Evolutionary conservation across 192 early-diverging fungal genomes (phyloP).

Genomic region (Coemansia biformis): DNA sequence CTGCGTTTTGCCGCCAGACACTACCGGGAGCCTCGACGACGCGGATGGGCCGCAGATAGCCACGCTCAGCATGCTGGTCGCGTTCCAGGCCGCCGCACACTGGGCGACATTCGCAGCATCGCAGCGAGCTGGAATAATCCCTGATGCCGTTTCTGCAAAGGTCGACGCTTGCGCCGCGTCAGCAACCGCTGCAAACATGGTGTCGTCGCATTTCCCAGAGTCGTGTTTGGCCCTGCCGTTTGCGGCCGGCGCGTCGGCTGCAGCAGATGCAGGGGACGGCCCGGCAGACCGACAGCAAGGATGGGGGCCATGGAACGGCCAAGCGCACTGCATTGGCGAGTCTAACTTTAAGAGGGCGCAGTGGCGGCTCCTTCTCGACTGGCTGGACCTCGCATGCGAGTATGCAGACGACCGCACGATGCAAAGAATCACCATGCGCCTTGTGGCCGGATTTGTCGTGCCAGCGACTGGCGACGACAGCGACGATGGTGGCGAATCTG

Average conservation of each 20-base stretch:
- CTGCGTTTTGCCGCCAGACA: conserved; percentile 3
- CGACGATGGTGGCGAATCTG: background rate
- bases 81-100: conserved; percentile 36
- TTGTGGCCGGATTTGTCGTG: conserved; percentile 12
- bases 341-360: conserved; percentile 24
- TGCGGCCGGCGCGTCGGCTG: background rate
- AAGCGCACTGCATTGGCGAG: conserved; percentile 21
- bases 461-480: background rate
- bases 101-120: conserved; percentile 30
- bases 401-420: conserved; percentile 15
- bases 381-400: conserved; percentile 41
- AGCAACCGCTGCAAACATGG: conserved; percentile 14
- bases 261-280: background rate
- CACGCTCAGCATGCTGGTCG: conserved; percentile 29
- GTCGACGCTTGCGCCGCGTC: conserved; percentile 1
- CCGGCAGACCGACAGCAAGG: background rate
- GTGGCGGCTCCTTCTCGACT: conserved; percentile 33
- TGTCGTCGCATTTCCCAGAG: conserved; percentile 6
- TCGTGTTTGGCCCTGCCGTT: background rate
- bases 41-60: background rate
- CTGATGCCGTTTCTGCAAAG: conserved; percentile 12
- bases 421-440: conserved; percentile 13
- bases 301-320: conserved; percentile 39
- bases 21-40: background rate
- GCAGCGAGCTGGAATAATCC: conserved; percentile 16